Base-by-base conservation (phyloP, 768 basidiomycete species). In the Auriscalpium orientale region DNA sequence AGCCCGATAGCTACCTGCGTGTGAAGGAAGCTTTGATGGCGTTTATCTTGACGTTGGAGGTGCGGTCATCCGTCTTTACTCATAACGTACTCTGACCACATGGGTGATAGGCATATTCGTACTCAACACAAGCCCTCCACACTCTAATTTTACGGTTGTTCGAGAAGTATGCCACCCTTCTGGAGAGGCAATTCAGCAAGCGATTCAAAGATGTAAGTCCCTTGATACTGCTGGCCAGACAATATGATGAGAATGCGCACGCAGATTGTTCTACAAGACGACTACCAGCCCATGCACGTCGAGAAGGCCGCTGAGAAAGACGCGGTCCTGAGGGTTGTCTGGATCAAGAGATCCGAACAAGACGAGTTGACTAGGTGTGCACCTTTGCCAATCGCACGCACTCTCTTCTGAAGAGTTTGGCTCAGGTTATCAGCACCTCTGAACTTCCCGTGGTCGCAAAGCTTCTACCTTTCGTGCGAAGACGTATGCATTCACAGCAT, bases 381-480 rank as follows among this genome's bases (percentile, higher is more conserved):
- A 46, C 58, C 56, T n/a, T 28, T 34, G 46, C 49, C 43, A 1
- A 18, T 13, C 28, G 16, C 34, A 22, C 50, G 33, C 9, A 15
- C 12, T 28, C 35, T 11, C 8, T 46, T 7, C 10, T 53, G 11
- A 49, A 20, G 4, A 28, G 28, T 28, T 28, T 40, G 8, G 49
- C 33, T 54, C 91, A 92, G 65, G 76, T 73, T 53, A 4, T 63
- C 78, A 8, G 71, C 85, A 53, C 92, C 94, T 5, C 74, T 86
- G 55, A 75, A 77, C 28, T 76, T 99, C 43, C 94, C 97, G 1
- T 99, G 95, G 90, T 98, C 95, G 0, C 87, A 90, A 67, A 89
- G 90, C 1, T 98, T 98, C 70, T 90, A 93, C 63, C 75, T 89
- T n/a, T 95, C 91, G 64, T 98, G 95, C 67, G 88, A 91, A 75